phyloP scores from a whole-genome alignment of 805 yeast species.

The Starmerella riodocensis region DNA sequence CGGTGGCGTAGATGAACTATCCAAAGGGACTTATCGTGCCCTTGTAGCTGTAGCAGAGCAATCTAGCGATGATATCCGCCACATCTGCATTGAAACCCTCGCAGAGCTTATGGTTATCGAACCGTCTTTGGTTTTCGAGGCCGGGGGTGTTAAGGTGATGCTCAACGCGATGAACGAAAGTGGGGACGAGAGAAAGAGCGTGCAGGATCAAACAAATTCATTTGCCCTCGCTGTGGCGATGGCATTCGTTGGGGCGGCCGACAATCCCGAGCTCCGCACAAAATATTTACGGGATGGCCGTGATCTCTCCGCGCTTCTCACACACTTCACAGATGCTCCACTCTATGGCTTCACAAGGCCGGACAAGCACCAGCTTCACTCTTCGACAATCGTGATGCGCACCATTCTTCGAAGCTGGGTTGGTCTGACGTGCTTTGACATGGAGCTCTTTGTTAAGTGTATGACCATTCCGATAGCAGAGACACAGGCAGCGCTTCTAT shows the following conservation, averaged over 20 bases:
- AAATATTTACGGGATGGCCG: conserved; percentile 43
- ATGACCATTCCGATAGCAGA: conserved; percentile 28
- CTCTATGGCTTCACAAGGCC: conserved; percentile 30
- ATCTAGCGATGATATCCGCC: conserved; percentile 38
- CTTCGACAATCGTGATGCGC: conserved; percentile 45
- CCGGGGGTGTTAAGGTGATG: conserved; percentile 36
- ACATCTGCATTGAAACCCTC: conserved; percentile 39
- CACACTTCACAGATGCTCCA: conserved; percentile 58
- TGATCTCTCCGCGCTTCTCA: conserved; percentile 48
- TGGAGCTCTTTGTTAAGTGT: conserved; percentile 30
- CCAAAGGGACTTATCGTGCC: conserved; percentile 54
- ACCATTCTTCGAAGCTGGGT: conserved; percentile 56
- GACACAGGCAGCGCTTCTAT: conserved; percentile 48
- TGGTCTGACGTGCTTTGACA: conserved; percentile 56
- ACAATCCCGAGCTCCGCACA: conserved; percentile 39
- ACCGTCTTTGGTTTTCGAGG: conserved; percentile 33
- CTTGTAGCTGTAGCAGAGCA: conserved; percentile 51
- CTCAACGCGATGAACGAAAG: conserved; percentile 37
- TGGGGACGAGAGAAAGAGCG: not conserved
- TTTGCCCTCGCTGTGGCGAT: conserved; percentile 25
- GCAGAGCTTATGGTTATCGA: conserved; percentile 38
- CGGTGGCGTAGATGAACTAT: conserved; percentile 40
- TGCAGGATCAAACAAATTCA: conserved; percentile 18
- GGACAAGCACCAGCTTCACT: conserved; percentile 44
- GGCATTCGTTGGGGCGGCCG: conserved; percentile 44